A percentile compares a stretch with the other conserved stretches of the same genome.
These are phyloP conservation scores for Pythium aquatile DNA, from an alignment of 352 stramenopile species.

Conservation along the genomic window DNA sequence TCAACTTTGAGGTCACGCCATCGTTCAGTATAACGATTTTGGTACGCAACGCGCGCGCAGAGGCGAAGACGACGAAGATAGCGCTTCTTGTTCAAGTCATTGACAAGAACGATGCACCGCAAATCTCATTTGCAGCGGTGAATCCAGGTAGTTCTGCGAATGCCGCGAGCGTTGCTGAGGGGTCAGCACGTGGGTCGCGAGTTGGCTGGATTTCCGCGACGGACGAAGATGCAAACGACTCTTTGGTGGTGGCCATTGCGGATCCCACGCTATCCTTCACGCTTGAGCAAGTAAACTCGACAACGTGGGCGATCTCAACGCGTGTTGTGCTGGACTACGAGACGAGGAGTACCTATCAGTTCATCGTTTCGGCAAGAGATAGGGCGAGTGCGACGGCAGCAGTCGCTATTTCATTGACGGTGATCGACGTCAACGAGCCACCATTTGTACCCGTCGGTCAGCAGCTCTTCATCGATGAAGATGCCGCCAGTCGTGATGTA, in stretches of 20 bases:
- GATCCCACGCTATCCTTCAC: conserved; percentile 17
- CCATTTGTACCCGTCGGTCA: conserved; percentile 17
- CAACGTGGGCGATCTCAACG: conserved; percentile 20
- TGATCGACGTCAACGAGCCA: conserved; percentile 29
- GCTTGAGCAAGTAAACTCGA: conserved; percentile 24
- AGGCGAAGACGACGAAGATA: conserved; percentile 27
- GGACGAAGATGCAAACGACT: conserved; percentile 30
- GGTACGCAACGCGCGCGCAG: conserved; percentile 30
- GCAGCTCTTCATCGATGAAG: conserved; percentile 31
- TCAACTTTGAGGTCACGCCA: conserved; percentile 35
- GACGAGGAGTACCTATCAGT: conserved; percentile 12
- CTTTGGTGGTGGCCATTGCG: conserved; percentile 9
- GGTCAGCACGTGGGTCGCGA: conserved; percentile 7
- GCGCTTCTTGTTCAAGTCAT: conserved; percentile 27
- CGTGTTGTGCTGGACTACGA: conserved; percentile 26
- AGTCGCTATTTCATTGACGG: conserved; percentile 7
- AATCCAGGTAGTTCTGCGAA: conserved; percentile 7
- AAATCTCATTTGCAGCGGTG: conserved; percentile 22
- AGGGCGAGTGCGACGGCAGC: conserved; percentile 10
- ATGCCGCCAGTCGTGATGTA: not conserved
- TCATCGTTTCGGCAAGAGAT: conserved; percentile 23
- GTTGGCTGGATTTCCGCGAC: conserved; percentile 19
- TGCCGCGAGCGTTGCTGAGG: conserved; percentile 12
- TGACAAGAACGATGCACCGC: conserved; percentile 51
- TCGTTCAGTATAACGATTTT: conserved; percentile 31